Percentiles rank a stretch among this genome's conserved stretches.
These are phyloP conservation scores for Emmonsiellopsis sp. DNA, from an alignment of 2,329 filamentous ascomycete genomes.

Conservation along the genomic window DNA sequence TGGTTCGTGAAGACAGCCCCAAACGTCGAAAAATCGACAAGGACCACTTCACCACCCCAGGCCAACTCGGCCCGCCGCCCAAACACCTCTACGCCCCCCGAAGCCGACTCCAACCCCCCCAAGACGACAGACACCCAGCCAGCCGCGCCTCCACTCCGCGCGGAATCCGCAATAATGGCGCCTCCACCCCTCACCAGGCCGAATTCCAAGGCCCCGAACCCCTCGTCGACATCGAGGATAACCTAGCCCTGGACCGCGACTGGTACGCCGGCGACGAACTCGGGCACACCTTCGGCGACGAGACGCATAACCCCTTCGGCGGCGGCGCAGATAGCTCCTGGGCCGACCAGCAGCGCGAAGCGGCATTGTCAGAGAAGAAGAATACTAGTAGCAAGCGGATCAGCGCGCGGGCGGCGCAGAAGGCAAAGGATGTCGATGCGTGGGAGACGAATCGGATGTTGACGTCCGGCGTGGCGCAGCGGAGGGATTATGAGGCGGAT, in stretches of 20 bases:
- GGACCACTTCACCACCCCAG: conserved; percentile 49
- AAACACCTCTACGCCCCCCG: conserved; percentile 28
- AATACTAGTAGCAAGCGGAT: conserved; percentile 58
- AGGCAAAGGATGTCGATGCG: conserved; percentile 89
- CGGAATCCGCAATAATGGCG: conserved; percentile 16
- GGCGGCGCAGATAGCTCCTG: conserved; percentile 64
- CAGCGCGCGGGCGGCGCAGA: conserved; percentile 68
- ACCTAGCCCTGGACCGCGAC: conserved; percentile 71
- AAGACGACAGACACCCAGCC: conserved; percentile 7
- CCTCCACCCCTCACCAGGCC: conserved; percentile 37
- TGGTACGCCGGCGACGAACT: conserved; percentile 89
- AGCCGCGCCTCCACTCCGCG: conserved; percentile 26
- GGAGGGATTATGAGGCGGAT: conserved; percentile 69
- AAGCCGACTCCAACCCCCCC: conserved; percentile 13
- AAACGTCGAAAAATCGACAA: conserved; percentile 61
- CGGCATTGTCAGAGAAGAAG: conserved; percentile 71
- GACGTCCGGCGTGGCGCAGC: conserved; percentile 87
- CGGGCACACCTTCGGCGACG: conserved; percentile 78
- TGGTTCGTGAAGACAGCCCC: conserved; percentile 43
- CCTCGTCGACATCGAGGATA: conserved; percentile 57
- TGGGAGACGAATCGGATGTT: conserved; percentile 99
- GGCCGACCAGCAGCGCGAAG: conserved; percentile 67
- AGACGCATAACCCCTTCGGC: conserved; percentile 86
- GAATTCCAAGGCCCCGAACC: conserved; percentile 57
- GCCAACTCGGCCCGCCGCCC: conserved; percentile 32